phyloP scores from a whole-genome alignment of 2,329 filamentous ascomycete genomes.

The Acrocalymma vagum region DNA sequence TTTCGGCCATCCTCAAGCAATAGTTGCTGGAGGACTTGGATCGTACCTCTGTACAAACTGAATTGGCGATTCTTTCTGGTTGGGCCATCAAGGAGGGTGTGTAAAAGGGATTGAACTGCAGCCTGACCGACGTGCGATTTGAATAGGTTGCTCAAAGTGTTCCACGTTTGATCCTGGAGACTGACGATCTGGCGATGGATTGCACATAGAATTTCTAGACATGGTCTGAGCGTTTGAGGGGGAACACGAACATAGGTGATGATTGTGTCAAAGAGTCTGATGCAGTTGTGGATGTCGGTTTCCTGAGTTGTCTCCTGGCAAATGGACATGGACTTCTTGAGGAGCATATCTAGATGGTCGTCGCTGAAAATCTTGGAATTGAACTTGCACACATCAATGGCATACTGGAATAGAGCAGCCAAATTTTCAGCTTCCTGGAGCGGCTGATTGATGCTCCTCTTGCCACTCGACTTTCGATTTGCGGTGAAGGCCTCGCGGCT shows the following conservation, averaged over 20 bases:
- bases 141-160: slow-evolving; percentile 74
- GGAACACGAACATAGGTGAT: slow-evolving; percentile 78
- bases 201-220: slow-evolving; percentile 75
- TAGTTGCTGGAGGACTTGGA: slow-evolving; percentile 39
- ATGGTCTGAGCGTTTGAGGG: slow-evolving; percentile 67
- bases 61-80: slow-evolving; percentile 28
- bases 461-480: slow-evolving; percentile 32
- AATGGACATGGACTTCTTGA: slow-evolving; percentile 70
- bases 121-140: slow-evolving; percentile 77
- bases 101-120: slow-evolving; percentile 71
- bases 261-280: slow-evolving; percentile 73
- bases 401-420: slow-evolving; percentile 69
- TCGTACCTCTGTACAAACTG: slow-evolving; percentile 39
- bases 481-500: slow-evolving; percentile 35
- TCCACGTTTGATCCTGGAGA: slow-evolving; percentile 73
- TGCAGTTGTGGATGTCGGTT: slow-evolving; percentile 72
- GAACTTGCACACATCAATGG: slow-evolving; percentile 77
- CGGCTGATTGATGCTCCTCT: slow-evolving; percentile 29
- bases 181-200: slow-evolving; percentile 72
- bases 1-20: slow-evolving; percentile 41
- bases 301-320: slow-evolving; percentile 72
- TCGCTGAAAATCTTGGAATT: slow-evolving; percentile 75
- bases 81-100: slow-evolving; percentile 54
- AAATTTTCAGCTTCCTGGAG: slow-evolving; percentile 50
- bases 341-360: slow-evolving; percentile 66